Base-by-base conservation (phyloP, 2,329 filamentous ascomycete species). In the Chalaropsis thielavioides region DNA sequence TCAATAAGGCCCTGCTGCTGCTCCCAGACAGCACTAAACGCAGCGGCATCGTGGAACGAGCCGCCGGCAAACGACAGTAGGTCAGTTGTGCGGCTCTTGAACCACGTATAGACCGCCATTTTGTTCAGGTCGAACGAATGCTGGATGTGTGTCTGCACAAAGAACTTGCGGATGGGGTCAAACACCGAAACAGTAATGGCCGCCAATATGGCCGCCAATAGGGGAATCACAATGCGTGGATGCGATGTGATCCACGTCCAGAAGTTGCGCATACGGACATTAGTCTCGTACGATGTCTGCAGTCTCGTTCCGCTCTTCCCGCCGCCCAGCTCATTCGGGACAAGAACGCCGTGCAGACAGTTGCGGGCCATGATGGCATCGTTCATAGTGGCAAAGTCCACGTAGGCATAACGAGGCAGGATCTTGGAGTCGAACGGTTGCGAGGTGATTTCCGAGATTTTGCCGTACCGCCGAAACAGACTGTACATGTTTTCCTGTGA, bases 151-250 rank as follows among this genome's bases (percentile, higher is more conserved):
- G 87, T 81, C 71, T 90, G 90, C 75, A 97, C 89, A 71, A 95
- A 96, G 72, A 95, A 94, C 0, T 91, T 92, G 56, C 94, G 85
- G 66, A 99, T 92, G 0, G 94, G 94, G 70, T 99, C 94, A 71
- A 99, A 97, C 7, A 97, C 80, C 0, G 89, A 84, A 22, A 96
- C 90, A 0, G 92, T 95, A 60, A 94, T 78, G 41, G 87, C 86
- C 0, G 92, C 91, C 38, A 96, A 73, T 2, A 97, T 75, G 1
- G 91, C 92, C 17, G 90, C 90, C 1, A 96, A 64, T 1, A 88
- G 75, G 0, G 94, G 92, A 59, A 99, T 87, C 31, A 95, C 88
- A 58, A 97, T 89, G 61, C 91, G 83, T 0, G 92, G 92, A 71
- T 99, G 94, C 66, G 78, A 88, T 10, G 88, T 80, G 35, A 97